These are phyloP conservation scores for Leucaena leucocephala DNA, from an alignment of 306 rosid genomes.

Conservation along the genomic window DNA sequence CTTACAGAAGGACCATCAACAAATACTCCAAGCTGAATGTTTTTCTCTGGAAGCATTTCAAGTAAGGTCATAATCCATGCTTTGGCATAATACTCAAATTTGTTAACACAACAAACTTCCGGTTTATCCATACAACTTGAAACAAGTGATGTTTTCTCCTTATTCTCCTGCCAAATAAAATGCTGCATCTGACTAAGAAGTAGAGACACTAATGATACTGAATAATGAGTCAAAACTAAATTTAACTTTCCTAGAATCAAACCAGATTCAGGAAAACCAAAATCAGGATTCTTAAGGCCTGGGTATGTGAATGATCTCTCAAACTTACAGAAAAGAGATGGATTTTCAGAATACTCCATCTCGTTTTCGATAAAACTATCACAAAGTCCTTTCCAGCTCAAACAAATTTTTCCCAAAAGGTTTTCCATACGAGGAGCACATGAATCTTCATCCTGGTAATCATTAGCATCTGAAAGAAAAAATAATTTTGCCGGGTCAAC, in stretches of 20 bases:
- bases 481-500: constrained; percentile 64
- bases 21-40: constrained; percentile 68
- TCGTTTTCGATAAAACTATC: constrained; percentile 50
- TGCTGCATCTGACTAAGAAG: constrained; percentile 63
- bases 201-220: constrained; percentile 60
- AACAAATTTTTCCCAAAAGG: constrained; percentile 58
- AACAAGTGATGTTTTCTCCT: constrained; percentile 35
- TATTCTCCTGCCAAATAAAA: constrained; percentile 49
- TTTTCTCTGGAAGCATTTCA: constrained; percentile 68
- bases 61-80: constrained; percentile 52
- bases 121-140: constrained; percentile 38
- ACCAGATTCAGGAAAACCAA: constrained; percentile 65
- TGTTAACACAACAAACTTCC: constrained; percentile 44
- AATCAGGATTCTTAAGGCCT: constrained; percentile 42
- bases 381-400: constrained; percentile 63
- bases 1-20: constrained; percentile 68
- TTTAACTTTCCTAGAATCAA: constrained; percentile 78
- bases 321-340: constrained; percentile 63
- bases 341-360: constrained; percentile 65
- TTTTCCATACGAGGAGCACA: constrained; percentile 48
- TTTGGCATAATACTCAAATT: constrained; percentile 49
- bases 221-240: constrained; percentile 60
- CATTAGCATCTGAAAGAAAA: constrained; percentile 48
- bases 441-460: constrained; percentile 44
- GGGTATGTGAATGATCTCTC: constrained; percentile 58